Percentiles rank a stretch among this genome's conserved stretches.
phyloP scores from a whole-genome alignment of 345 rosid species.

The Gossypium mustelinum region DNA sequence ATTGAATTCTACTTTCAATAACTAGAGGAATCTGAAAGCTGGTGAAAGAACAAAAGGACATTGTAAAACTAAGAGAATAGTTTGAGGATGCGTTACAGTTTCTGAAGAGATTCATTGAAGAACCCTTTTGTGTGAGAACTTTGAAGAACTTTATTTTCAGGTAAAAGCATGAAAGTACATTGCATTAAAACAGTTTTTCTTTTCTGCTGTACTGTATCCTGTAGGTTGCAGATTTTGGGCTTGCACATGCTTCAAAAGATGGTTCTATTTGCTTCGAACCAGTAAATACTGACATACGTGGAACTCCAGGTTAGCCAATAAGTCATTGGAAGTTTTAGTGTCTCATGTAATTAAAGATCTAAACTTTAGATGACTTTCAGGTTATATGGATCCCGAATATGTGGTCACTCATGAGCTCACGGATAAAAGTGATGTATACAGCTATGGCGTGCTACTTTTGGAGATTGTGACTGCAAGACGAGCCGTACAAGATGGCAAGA shows the following conservation, averaged over 20 bases:
- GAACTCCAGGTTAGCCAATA: conserved; percentile 84
- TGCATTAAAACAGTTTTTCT: neutral
- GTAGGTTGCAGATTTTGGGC: conserved; percentile 98
- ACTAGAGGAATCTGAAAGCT: conserved; percentile 8
- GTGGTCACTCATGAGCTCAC: conserved; percentile 81
- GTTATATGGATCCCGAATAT: conserved; percentile 95
- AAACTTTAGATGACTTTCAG: conserved; percentile 40
- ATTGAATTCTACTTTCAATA: neutral
- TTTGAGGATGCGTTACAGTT: neutral
- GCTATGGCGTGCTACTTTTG: conserved; percentile 85
- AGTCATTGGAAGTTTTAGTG: conserved; percentile 2
- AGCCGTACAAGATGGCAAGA: conserved; percentile 78
- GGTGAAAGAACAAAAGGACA: neutral
- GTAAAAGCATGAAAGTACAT: neutral
- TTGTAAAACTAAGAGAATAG: neutral
- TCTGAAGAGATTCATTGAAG: neutral
- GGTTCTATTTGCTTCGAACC: conserved; percentile 90
- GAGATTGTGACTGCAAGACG: conserved; percentile 73
- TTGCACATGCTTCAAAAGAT: conserved; percentile 86
- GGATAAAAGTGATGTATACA: conserved; percentile 84
- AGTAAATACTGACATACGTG: conserved; percentile 74
- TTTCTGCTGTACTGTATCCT: conserved; percentile 19
- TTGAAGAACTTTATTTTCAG: neutral
- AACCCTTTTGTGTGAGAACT: neutral
- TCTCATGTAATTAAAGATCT: conserved; percentile 10